phyloP scores from a whole-genome alignment of 257 asterid genomes.

The Nicotiana otophora region DNA sequence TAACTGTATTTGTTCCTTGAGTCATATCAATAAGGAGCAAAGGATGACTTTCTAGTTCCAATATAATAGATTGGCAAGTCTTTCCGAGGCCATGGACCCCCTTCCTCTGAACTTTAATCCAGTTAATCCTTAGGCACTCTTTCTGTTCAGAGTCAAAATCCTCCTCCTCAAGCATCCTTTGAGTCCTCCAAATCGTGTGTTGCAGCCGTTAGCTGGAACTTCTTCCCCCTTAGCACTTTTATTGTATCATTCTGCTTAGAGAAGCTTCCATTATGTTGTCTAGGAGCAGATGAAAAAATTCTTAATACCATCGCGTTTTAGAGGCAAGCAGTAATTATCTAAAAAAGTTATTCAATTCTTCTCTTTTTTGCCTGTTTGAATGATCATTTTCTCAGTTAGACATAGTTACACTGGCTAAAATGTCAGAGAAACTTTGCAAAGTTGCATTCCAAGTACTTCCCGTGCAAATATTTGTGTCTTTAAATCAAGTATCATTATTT shows the following conservation, averaged over 20 bases:
- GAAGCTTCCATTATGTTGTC: not conserved
- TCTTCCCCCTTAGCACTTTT: not conserved
- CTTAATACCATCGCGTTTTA: not conserved
- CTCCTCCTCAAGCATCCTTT: not conserved
- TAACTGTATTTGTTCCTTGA: not conserved
- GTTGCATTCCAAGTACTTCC: not conserved
- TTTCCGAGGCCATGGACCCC: not conserved
- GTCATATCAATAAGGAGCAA: not conserved
- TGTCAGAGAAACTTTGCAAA: not conserved
- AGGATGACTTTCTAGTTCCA: not conserved
- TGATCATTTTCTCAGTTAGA: not conserved
- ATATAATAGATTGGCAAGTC: not conserved
- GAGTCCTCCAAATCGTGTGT: not conserved
- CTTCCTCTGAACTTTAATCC: not conserved
- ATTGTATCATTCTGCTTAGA: not conserved
- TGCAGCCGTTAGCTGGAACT: slow-evolving; percentile 1
- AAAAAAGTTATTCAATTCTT: not conserved
- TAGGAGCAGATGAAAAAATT: not conserved
- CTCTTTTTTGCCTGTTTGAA: not conserved
- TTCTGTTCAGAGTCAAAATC: not conserved
- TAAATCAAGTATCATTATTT: not conserved
- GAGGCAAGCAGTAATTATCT: not conserved
- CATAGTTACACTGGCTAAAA: not conserved
- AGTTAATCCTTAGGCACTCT: not conserved
- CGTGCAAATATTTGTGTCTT: not conserved